phyloP scores from a whole-genome alignment of 2,329 filamentous ascomycete species.

The Hypoxylon sp. region DNA sequence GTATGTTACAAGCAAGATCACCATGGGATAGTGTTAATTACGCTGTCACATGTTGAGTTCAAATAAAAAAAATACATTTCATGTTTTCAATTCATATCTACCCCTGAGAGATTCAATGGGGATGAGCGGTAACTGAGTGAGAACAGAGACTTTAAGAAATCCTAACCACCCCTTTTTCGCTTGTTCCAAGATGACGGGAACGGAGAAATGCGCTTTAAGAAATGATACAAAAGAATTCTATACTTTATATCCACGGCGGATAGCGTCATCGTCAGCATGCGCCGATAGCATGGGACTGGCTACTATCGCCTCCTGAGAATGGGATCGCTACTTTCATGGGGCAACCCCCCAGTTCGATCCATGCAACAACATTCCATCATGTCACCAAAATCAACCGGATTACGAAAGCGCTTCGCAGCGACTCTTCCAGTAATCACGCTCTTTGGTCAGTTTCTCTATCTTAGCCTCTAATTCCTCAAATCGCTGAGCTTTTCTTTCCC shows the following conservation, averaged over 20 bases:
- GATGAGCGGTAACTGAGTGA: conserved; percentile 20
- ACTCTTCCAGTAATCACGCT: conserved; percentile 76
- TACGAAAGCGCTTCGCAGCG: conserved; percentile 61
- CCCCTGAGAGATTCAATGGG: conserved; percentile 9
- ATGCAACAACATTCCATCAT: conserved; percentile 45
- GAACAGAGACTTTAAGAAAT: conserved; percentile 27
- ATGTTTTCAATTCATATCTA: conserved; percentile 16
- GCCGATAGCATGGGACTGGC: conserved; percentile 49
- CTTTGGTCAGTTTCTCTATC: conserved; percentile 78
- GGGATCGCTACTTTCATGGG: conserved; percentile 42
- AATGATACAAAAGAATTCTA: conserved; percentile 47
- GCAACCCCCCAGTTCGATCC: conserved; percentile 56
- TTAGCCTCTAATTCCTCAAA: conserved; percentile 81
- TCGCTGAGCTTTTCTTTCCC: conserved; percentile 85
- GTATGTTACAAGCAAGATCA: not conserved
- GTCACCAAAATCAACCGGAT: conserved; percentile 51
- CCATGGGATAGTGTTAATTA: not conserved
- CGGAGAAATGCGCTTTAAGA: conserved; percentile 23
- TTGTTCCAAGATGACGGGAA: conserved; percentile 2
- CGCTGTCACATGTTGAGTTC: not conserved
- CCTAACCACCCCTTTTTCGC: conserved; percentile 26
- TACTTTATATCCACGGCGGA: conserved; percentile 45
- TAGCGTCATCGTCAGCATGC: conserved; percentile 47
- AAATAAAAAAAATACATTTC: not conserved
- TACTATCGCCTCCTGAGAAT: conserved; percentile 48